These are phyloP conservation scores for Clonostachys rosea DNA, from an alignment of 2,329 filamentous ascomycete genomes.

Conservation along the genomic window DNA sequence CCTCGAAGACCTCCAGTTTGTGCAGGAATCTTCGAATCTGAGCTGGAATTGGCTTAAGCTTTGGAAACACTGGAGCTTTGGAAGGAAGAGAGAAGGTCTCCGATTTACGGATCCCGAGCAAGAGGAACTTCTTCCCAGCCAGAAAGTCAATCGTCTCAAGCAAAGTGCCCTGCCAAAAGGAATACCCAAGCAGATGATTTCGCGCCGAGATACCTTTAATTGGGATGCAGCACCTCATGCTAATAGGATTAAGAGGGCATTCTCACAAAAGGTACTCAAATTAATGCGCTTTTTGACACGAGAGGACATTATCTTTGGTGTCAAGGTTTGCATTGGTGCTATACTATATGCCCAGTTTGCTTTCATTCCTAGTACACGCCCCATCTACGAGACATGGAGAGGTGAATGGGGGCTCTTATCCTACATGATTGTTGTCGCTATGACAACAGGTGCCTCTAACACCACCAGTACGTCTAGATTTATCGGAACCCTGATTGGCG, in stretches of 20 bases:
- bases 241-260: constrained; percentile 32
- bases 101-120: constrained; percentile 32
- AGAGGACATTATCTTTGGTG: constrained; percentile 68
- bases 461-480: constrained; percentile 87
- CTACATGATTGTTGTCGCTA: constrained; percentile 97
- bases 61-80: constrained; percentile 46
- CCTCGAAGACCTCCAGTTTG: constrained; percentile 77
- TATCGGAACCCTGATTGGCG: constrained; percentile 79
- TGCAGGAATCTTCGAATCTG: constrained; percentile 54
- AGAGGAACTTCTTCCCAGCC: constrained; percentile 31
- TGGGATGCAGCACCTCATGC: constrained; percentile 50
- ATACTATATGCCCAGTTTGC: constrained; percentile 85
- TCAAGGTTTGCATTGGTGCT: constrained; percentile 91
- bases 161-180: constrained; percentile 51
- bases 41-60: constrained; percentile 86
- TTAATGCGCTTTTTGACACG: constrained; percentile 42
- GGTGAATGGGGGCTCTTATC: constrained; percentile 96
- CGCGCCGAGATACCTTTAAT: constrained; percentile 45
- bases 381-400: constrained; percentile 80
- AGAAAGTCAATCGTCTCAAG: constrained; percentile 35
- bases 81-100: constrained; percentile 5
- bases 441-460: constrained; percentile 95
- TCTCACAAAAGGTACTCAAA: constrained; percentile 40
- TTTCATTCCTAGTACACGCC: constrained; percentile 74
- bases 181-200: constrained; percentile 48